These are phyloP conservation scores for Fusarium pseudograminearum DNA, from an alignment of 2,329 filamentous ascomycete genomes.

Conservation along the genomic window DNA sequence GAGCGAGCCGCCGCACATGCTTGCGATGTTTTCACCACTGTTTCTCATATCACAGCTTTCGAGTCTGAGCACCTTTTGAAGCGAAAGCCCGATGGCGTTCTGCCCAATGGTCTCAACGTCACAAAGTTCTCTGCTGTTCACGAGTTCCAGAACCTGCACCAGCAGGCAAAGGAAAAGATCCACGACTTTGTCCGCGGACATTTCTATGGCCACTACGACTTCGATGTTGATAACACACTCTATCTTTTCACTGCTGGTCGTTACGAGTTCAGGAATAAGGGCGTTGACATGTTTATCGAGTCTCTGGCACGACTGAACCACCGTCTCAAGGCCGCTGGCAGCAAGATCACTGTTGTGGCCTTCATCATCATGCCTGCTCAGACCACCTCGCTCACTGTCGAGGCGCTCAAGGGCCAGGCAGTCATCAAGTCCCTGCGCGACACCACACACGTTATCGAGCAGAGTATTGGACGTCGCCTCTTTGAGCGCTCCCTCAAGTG, in stretches of 20 bases:
- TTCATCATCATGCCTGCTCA: constrained; percentile 99
- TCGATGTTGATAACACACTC: constrained; percentile 94
- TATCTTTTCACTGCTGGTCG: constrained; percentile 98
- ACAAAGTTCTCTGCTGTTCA: constrained; percentile 97
- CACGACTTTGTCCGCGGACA: constrained; percentile 98
- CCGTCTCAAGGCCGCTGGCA: constrained; percentile 84
- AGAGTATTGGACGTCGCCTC: constrained; percentile 90
- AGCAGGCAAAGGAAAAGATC: constrained; percentile 97
- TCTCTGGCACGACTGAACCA: constrained; percentile 95
- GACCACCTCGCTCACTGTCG: constrained; percentile 93
- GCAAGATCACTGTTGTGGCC: constrained; percentile 93
- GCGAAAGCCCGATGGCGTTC: constrained; percentile 94
- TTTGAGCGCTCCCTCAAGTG: constrained; percentile 95
- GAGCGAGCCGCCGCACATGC: constrained; percentile 93
- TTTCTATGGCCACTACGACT: constrained; percentile 98
- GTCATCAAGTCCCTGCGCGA: constrained; percentile 97
- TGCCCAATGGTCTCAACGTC: constrained; percentile 97
- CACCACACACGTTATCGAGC: constrained; percentile 91
- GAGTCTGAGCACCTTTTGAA: constrained; percentile 98
- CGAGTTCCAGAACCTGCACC: constrained; percentile 98
- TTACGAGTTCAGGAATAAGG: constrained; percentile 98
- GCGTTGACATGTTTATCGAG: constrained; percentile 99
- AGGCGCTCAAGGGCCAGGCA: constrained; percentile 95
- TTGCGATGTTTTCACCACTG: constrained; percentile 97
- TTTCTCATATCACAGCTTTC: constrained; percentile 98